A percentile compares a stretch with the other conserved stretches of the same genome.
These are phyloP conservation scores for Ceratobasidium sp. DNA, from an alignment of 1,284 basidiomycete species.

Conservation along the genomic window DNA sequence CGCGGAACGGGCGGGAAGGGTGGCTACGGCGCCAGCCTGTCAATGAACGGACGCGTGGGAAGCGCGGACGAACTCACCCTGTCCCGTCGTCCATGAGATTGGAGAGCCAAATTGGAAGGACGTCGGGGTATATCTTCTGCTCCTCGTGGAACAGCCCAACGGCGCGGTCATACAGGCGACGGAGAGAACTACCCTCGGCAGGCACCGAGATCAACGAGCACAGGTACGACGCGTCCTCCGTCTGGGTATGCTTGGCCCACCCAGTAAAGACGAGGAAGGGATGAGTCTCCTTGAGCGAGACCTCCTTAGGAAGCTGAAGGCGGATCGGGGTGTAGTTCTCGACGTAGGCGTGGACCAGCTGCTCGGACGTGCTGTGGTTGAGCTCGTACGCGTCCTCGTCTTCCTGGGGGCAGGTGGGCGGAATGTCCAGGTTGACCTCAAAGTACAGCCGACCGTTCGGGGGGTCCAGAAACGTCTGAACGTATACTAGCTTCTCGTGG, in stretches of 20 bases:
- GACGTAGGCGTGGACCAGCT: neutral
- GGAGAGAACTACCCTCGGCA: neutral
- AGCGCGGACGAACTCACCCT: neutral
- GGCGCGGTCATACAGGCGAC: neutral
- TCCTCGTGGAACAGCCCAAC: neutral
- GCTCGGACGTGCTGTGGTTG: too few species aligned
- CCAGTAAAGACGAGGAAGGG: neutral
- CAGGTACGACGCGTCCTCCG: neutral
- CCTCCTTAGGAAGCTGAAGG: neutral
- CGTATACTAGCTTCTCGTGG: neutral
- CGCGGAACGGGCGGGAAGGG: too few species aligned
- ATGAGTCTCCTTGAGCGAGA: neutral
- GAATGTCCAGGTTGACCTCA: neutral
- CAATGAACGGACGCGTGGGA: neutral
- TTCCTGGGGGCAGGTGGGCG: too few species aligned
- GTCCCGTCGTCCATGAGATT: neutral
- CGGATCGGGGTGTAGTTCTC: neutral
- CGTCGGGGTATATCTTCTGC: neutral
- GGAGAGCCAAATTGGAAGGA: neutral
- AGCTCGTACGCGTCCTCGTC: neutral
- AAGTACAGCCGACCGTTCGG: too few species aligned
- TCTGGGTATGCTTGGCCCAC: neutral
- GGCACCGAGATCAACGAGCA: neutral
- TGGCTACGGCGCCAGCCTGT: too few species aligned
- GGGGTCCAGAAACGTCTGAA: neutral